Evolutionary conservation across 345 rosid species (phyloP), one percentile per base, ranked within the genome.

Genomic region (Gossypium australe): DNA sequence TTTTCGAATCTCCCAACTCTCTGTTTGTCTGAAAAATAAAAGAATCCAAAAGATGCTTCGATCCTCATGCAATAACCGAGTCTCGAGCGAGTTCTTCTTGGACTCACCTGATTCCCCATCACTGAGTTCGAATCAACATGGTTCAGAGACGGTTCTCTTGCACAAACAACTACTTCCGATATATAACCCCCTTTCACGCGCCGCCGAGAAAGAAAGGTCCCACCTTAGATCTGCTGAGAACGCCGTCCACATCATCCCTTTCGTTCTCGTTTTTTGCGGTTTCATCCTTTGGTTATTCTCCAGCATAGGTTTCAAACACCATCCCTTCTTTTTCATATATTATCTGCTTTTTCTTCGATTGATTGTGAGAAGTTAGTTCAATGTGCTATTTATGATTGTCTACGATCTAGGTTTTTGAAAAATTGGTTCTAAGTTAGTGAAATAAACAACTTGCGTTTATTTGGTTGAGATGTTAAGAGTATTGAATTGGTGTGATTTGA

Each of bases 281-380:
- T 56, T 82, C 76, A 67, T 94, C 68, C 97, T 94, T 75, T 92
- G 97, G 95, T 81, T 90, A 83, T 92, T 85, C 87, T 89, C 97
- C 70, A 14, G 41, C 72, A 82, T 87, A 75, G 93, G 92, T 87
- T 34, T 48, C 17, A 4, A 18, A 61, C 1, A 47, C 5, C 38
- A 22, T 9, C n/a, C 53, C 55, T 67, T 43, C 29, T 20, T 44
- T 44, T 34, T 29, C 20, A 11, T 11, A 20, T 20, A 57, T 27
- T 11, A 20, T 44, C 2, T 44, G 41, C 6, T 25, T 60, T 60
- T 13, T 12, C 7, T 24, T 67, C 7, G 18, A 20, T 65, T 65
- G 52, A 3, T 43, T 65, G 14, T n/a, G 27, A 43, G 7, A n/a
- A 65, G 51, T 41, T 41, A 20, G 55, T 22, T 47, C 38, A 24